Evolutionary conservation across 176 grass and related monocot species (phyloP).

Genomic region (Oryza meyeriana): DNA sequence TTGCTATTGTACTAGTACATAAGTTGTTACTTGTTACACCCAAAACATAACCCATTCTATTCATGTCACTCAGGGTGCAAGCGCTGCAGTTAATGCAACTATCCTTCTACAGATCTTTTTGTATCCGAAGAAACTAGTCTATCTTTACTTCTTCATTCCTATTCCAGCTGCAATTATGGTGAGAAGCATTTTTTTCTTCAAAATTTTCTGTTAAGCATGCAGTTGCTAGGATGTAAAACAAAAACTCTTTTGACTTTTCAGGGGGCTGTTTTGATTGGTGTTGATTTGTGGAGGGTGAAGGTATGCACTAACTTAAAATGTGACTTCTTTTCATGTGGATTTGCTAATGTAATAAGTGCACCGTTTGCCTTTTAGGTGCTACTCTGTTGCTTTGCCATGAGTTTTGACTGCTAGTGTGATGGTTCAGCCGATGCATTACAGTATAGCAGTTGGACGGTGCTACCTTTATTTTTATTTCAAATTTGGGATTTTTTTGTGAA

Average conservation of each 20-base stretch:
- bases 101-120: constrained; percentile 88
- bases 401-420: background rate
- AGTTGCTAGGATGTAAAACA: background rate
- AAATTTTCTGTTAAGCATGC: background rate
- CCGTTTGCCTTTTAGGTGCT: constrained; percentile 10
- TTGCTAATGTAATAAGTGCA: constrained; percentile 27
- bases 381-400: background rate
- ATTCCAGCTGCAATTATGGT: constrained; percentile 79
- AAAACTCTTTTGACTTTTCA: constrained; percentile 34
- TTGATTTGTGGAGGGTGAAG: constrained; percentile 64
- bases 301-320: constrained; percentile 29
- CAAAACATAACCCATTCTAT: constrained; percentile 21
- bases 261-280: constrained; percentile 70
- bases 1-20: background rate
- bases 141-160: constrained; percentile 75
- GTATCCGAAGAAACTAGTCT: constrained; percentile 62
- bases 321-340: constrained; percentile 18
- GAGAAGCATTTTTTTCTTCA: constrained; percentile 13
- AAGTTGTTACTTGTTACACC: constrained; percentile 1
- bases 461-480: constrained; percentile 12
- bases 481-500: constrained; percentile 12
- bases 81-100: constrained; percentile 83
- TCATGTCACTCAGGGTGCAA: constrained; percentile 75
- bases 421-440: background rate
- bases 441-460: background rate